Conservation (phyloP, 495 filamentous ascomycete species). For the Pyrenula aspistea region DNA sequence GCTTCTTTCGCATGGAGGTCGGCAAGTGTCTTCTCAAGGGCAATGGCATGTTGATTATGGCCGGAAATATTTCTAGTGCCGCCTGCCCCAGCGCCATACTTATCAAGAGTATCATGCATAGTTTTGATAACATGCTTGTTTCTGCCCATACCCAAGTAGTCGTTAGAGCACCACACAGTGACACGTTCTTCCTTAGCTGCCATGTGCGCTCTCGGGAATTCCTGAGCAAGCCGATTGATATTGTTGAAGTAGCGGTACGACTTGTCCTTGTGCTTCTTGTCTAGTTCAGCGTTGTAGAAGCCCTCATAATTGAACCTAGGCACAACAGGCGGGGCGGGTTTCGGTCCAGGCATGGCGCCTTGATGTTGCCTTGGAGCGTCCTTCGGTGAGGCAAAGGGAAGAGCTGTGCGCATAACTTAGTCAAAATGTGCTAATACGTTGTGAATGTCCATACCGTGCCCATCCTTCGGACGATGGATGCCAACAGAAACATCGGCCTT, state of each 20-base stretch:
- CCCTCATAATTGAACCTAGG: slow-evolving; percentile 76
- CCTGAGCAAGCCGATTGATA: slow-evolving; percentile 94
- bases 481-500: slow-evolving; percentile 61
- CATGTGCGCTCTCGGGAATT: slow-evolving; percentile 93
- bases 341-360: slow-evolving; percentile 17
- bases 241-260: slow-evolving; percentile 99
- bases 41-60: slow-evolving; percentile 89
- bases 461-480: slow-evolving; percentile 27
- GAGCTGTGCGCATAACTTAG: neutral
- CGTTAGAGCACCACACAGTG: slow-evolving; percentile 98
- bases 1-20: slow-evolving; percentile 86
- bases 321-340: slow-evolving; percentile 27
- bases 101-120: slow-evolving; percentile 92
- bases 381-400: neutral
- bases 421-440: too few relatives aligned
- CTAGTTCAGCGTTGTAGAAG: slow-evolving; percentile 79
- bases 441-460: neutral
- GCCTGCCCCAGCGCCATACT: slow-evolving; percentile 88
- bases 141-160: slow-evolving; percentile 95
- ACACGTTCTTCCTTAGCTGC: slow-evolving; percentile 74
- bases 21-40: slow-evolving; percentile 71
- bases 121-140: slow-evolving; percentile 75
- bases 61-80: slow-evolving; percentile 97
- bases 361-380: slow-evolving; percentile 7
- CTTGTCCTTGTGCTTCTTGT: slow-evolving; percentile 99